Evolutionary conservation across 345 rosid genomes (phyloP), one percentile per base, ranked within the genome.

Genomic region (Boechera stricta): DNA sequence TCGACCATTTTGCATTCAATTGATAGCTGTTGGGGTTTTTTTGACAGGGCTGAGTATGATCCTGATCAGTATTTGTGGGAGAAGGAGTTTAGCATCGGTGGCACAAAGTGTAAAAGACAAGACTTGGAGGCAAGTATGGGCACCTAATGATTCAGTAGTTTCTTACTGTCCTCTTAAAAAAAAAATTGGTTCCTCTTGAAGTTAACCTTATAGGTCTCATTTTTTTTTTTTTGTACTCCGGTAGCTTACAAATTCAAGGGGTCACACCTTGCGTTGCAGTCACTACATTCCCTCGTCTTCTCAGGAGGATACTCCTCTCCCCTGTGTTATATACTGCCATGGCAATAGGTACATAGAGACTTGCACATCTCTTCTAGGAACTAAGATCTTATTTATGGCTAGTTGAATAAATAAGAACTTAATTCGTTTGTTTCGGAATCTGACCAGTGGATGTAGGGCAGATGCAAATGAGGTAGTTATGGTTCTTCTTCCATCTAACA

Each of bases 401-500:
- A 59, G 60, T 59, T 52, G 10, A 32, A 45, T 32, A 2, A 24
- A 71, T 39, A 18, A 48, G 56, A 75, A 72, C 64, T 77, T 83
- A n/a, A 81, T 69, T 69, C 54, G 39, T 55, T 65, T 73, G 49
- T 48, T 57, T 65, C 44, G 81, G 75, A 53, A 75, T 77, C 48
- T 72, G 59, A 72, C 54, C 89, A 95, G 99, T 85, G 99, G 99
- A 55, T 89, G 99, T 85, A 88, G 98, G 79, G 98, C 96, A 67
- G 99, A 95, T 73, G 98, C 97, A 72, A 92, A 92, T 89, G 98
- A 95, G 85, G 99, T 94, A 71, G 99, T 89, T 10, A 89, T 95
- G 73, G 88, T 92, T 74, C 87, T 92, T 71, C 92, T 95, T 71
- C 94, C 97, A 47, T 90, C 98, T 60, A 95, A 92, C 80, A 95